Evolutionary conservation across 75 land plant species (phyloP).

Genomic region (Pinus taeda): DNA sequence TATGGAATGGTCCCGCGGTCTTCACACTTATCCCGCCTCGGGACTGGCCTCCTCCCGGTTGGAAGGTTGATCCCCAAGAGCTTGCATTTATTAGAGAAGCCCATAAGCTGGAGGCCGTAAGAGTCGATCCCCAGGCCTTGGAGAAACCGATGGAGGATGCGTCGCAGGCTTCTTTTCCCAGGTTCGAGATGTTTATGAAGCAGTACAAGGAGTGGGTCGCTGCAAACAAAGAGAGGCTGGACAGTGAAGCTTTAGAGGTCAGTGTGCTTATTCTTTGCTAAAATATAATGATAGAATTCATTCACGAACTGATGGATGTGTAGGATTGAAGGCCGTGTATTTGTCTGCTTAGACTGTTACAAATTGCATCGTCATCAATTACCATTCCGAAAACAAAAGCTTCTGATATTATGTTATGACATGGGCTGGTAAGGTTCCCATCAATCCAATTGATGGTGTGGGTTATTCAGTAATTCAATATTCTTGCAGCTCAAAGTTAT

Average conservation of each 20-base stretch:
- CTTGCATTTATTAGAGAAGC: slow-evolving; percentile 82
- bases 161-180: slow-evolving; percentile 35
- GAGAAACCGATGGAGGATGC: slow-evolving; percentile 31
- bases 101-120: slow-evolving; percentile 45
- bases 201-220: slow-evolving; percentile 93
- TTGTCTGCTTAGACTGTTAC: too few species aligned
- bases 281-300: too few species aligned
- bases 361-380: too few species aligned
- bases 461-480: too few species aligned
- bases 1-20: slow-evolving; percentile 64
- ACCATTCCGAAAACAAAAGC: too few species aligned
- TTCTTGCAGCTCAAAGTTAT: too few species aligned
- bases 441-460: too few species aligned
- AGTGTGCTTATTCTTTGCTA: too few species aligned
- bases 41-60: slow-evolving; percentile 98
- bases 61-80: slow-evolving; percentile 88
- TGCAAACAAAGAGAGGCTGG: slow-evolving; percentile 73
- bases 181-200: slow-evolving; percentile 80
- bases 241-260: slow-evolving; percentile 7
- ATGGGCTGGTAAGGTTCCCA: too few species aligned
- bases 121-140: slow-evolving; percentile 37
- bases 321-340: too few species aligned
- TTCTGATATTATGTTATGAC: too few species aligned
- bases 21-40: slow-evolving; percentile 68
- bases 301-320: too few species aligned